These are phyloP conservation scores for Leccinum boreale DNA, from an alignment of 768 basidiomycete species.

Conservation along the genomic window DNA sequence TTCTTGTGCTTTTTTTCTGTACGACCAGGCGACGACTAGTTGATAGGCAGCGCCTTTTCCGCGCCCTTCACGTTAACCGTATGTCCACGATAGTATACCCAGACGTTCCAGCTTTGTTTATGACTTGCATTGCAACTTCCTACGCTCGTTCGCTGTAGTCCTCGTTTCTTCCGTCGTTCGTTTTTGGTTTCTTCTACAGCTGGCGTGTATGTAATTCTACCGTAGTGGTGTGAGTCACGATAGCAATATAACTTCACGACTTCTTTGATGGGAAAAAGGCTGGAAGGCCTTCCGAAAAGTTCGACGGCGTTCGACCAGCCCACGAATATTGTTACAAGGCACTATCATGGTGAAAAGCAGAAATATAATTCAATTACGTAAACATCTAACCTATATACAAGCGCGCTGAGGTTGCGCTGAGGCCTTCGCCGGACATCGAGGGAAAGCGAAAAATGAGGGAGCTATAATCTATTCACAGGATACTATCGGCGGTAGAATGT, in stretches of 20 bases:
- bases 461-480: no score
- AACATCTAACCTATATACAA: neutral
- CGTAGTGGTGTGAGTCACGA: neutral
- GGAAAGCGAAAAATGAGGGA: no score
- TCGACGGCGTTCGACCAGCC: neutral
- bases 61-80: slow-evolving; percentile 9
- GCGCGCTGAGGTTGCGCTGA: no score
- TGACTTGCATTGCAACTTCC: slow-evolving; percentile 4
- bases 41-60: slow-evolving; percentile 17
- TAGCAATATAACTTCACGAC: neutral
- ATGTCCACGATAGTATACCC: slow-evolving; percentile 22
- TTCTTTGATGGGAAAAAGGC: neutral
- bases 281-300: neutral
- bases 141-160: slow-evolving; percentile 21
- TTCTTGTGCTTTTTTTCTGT: slow-evolving; percentile 7
- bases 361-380: neutral
- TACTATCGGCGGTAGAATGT: no score
- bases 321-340: no score
- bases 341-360: no score
- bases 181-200: slow-evolving; percentile 1
- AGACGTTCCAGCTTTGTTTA: slow-evolving; percentile 14
- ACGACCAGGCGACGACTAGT: slow-evolving; percentile 11
- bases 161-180: slow-evolving; percentile 17
- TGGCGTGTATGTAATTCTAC: neutral
- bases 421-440: no score